Conservation (phyloP, 2,329 filamentous ascomycete species). For the Neofusicoccum umdonicola region DNA sequence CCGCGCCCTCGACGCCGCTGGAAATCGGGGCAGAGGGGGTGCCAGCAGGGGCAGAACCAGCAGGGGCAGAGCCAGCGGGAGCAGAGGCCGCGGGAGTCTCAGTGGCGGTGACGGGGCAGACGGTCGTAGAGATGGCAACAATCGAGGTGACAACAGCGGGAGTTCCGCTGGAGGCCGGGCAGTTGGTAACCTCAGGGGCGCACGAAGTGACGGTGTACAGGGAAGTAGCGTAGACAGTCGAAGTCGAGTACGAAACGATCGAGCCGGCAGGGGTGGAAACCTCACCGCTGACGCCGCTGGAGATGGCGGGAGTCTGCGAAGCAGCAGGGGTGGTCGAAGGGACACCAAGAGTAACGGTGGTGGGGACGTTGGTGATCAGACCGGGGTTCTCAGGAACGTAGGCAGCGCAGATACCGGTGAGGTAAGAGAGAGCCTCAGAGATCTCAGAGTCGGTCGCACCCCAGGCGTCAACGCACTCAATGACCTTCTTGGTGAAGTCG, state of each 20-base stretch:
- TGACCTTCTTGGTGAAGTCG: slow-evolving; percentile 75
- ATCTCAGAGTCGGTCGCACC: slow-evolving; percentile 65
- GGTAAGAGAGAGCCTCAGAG: slow-evolving; percentile 71
- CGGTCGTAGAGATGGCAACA: slow-evolving; percentile 6
- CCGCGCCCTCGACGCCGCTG: background rate
- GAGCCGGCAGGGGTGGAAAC: slow-evolving; percentile 6
- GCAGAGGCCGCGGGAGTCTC: slow-evolving; percentile 16
- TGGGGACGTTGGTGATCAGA: slow-evolving; percentile 73
- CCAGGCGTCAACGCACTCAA: slow-evolving; percentile 76
- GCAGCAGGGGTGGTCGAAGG: slow-evolving; percentile 51
- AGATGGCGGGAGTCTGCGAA: slow-evolving; percentile 18
- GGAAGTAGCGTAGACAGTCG: slow-evolving; percentile 13
- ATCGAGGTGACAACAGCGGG: slow-evolving; percentile 3
- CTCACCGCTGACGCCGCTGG: background rate
- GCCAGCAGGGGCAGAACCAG: background rate
- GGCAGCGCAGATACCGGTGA: slow-evolving; percentile 85
- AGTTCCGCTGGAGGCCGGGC: slow-evolving; percentile 22
- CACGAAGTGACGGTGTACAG: slow-evolving; percentile 12
- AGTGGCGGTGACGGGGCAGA: slow-evolving; percentile 11
- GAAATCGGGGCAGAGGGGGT: background rate
- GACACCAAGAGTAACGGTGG: slow-evolving; percentile 49
- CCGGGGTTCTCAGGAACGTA: slow-evolving; percentile 76
- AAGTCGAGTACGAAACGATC: slow-evolving; percentile 7
- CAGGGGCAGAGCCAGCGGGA: slow-evolving; percentile 11
- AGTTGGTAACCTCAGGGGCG: slow-evolving; percentile 19